Evolutionary conservation across 257 asterid genomes (phyloP).

Genomic region (Fraxinus excelsior): DNA sequence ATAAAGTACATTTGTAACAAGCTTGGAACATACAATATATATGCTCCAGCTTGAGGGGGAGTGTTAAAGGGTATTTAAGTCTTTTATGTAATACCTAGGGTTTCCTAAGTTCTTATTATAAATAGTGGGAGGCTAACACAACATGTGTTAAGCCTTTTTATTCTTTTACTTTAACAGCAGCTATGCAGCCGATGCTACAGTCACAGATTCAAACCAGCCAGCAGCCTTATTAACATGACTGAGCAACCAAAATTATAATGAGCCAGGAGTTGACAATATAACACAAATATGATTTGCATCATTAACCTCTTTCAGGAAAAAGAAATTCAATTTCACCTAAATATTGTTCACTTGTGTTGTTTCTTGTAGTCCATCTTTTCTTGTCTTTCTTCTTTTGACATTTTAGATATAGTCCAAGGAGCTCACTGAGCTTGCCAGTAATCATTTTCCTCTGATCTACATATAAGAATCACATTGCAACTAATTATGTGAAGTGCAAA

Average conservation of each 20-base stretch:
- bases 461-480: background rate
- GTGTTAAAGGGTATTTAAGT: too few species aligned
- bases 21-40: too few species aligned
- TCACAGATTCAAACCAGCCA: background rate
- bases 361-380: background rate
- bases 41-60: too few species aligned
- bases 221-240: background rate
- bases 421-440: background rate
- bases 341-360: background rate
- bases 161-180: too few species aligned
- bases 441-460: background rate
- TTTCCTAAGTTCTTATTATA: too few species aligned
- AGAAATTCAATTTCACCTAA: background rate
- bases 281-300: background rate
- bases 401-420: background rate
- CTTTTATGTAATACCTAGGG: too few species aligned
- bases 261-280: background rate
- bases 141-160: too few species aligned
- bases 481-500: background rate
- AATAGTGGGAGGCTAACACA: too few species aligned
- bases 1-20: too few species aligned
- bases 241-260: background rate
- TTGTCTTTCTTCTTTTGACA: background rate
- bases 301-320: background rate
- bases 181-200: background rate